Conservation (phyloP, 139 green algal species). For the Prasinococcaceae sp. region DNA sequence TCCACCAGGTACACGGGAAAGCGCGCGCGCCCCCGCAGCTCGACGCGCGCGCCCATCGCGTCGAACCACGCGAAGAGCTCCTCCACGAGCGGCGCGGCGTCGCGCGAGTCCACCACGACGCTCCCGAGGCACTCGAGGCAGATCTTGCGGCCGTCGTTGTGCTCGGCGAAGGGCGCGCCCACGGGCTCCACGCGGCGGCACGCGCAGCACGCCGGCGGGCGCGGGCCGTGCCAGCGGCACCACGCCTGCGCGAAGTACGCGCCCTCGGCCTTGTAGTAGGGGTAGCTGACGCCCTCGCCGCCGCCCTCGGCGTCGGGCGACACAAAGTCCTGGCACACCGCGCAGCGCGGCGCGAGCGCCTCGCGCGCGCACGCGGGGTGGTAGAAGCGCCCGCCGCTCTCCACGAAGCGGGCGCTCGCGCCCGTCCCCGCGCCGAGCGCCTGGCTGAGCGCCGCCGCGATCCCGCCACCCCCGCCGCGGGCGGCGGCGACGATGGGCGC, state of each 20-base stretch:
- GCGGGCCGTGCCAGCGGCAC: too few relatives aligned
- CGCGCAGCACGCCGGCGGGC: too few relatives aligned
- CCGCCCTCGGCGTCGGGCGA: too few relatives aligned
- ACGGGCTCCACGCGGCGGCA: constrained; percentile 32
- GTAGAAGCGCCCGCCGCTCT: background rate
- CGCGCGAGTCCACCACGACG: constrained; percentile 58
- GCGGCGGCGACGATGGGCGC: too few relatives aligned
- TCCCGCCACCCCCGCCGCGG: too few relatives aligned
- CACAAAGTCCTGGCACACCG: constrained; percentile 14
- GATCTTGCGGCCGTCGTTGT: constrained; percentile 54
- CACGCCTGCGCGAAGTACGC: too few relatives aligned
- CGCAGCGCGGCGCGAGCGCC: constrained; percentile 9
- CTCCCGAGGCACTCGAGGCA: constrained; percentile 60
- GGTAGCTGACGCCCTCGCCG: too few relatives aligned
- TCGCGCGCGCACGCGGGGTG: constrained; percentile 9
- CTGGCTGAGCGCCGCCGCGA: background rate
- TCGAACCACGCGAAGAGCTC: constrained; percentile 10
- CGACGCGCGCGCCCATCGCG: constrained; percentile 20
- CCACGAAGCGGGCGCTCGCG: background rate
- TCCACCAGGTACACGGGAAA: too few relatives aligned
- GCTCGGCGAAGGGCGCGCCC: constrained; percentile 27
- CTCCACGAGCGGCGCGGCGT: constrained; percentile 21
- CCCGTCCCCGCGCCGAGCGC: background rate
- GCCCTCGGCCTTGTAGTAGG: too few relatives aligned
- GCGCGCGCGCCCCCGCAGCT: constrained; percentile 3